Percentiles rank a stretch among this genome's conserved stretches.
These are phyloP conservation scores for Penicillium crystallinum DNA, from an alignment of 495 filamentous ascomycete genomes.

Conservation along the genomic window DNA sequence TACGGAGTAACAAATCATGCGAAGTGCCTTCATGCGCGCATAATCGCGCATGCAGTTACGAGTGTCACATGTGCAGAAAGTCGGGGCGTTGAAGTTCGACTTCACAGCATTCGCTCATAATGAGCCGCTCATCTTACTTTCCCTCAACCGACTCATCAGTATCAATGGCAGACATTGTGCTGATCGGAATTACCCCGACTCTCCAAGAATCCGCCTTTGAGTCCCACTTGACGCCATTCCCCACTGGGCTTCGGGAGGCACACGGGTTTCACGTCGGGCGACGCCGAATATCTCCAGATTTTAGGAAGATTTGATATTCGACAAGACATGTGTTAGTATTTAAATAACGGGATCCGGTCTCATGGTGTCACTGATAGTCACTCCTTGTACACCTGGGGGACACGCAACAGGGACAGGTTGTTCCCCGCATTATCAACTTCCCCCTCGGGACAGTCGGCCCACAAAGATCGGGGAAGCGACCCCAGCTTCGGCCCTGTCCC, in stretches of 20 bases:
- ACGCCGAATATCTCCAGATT: no score
- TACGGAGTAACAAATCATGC: not conserved
- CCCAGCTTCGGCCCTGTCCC: slow-evolving; percentile 3
- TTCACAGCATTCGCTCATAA: not conserved
- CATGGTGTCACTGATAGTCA: no score
- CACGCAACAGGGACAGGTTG: not conserved
- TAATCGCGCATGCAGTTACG: not conserved
- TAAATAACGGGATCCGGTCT: no score
- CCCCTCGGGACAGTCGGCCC: slow-evolving; percentile 8
- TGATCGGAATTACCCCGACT: not conserved
- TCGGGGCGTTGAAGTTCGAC: no score
- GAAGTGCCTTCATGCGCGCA: not conserved
- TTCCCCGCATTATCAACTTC: slow-evolving; percentile 19
- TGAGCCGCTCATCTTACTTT: no score
- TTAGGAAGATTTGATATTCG: no score
- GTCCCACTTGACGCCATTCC: not conserved
- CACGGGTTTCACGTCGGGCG: not conserved
- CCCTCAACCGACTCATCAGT: no score
- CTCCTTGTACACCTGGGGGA: no score
- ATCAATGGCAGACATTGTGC: no score
- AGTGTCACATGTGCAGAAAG: not conserved
- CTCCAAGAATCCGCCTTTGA: not conserved
- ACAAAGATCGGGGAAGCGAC: slow-evolving; percentile 2
- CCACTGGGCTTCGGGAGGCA: not conserved
- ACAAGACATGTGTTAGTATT: no score